These are phyloP conservation scores for Inosperma sp. DNA, from an alignment of 768 basidiomycete species.

Conservation along the genomic window DNA sequence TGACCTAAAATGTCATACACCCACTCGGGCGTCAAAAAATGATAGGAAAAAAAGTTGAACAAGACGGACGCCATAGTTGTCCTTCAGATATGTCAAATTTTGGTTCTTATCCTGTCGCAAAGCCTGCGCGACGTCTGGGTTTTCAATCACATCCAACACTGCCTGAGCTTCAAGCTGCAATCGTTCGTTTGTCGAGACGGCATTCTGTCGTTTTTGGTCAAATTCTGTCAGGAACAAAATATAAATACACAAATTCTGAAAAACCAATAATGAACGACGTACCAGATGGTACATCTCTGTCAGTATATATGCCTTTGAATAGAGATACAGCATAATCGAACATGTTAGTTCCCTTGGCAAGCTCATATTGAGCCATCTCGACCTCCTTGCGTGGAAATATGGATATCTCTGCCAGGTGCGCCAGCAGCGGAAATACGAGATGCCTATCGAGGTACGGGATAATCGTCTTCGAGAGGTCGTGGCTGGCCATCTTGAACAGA, in stretches of 20 bases:
- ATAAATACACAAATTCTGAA: not conserved
- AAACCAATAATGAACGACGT: conserved; percentile 16
- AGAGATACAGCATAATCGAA: conserved; percentile 86
- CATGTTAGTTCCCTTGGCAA: conserved; percentile 98
- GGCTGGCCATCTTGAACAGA: conserved; percentile 80
- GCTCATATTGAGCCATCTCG: conserved; percentile 90
- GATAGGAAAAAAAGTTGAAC: conserved; percentile 3
- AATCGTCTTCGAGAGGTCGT: conserved; percentile 87
- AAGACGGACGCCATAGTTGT: conserved; percentile 80
- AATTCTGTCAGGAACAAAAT: conserved; percentile 56
- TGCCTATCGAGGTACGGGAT: conserved; percentile 94
- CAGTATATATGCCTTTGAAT: conserved; percentile 74
- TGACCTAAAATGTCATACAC: conserved; percentile 54
- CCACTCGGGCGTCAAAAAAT: not conserved
- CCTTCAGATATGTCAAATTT: conserved; percentile 90
- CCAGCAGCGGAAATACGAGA: conserved; percentile 87
- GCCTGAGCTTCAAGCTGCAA: conserved; percentile 88
- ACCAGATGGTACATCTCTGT: conserved; percentile 68
- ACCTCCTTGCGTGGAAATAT: conserved; percentile 79
- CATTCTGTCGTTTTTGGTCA: conserved; percentile 72
- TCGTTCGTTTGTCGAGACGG: conserved; percentile 77
- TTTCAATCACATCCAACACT: conserved; percentile 93
- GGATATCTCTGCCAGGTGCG: conserved; percentile 73
- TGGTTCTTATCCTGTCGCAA: conserved; percentile 96
- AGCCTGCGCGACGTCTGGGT: conserved; percentile 91